Base-by-base conservation (phyloP, 371 early-diverging fungal genomes). In the Circinella minor region DNA sequence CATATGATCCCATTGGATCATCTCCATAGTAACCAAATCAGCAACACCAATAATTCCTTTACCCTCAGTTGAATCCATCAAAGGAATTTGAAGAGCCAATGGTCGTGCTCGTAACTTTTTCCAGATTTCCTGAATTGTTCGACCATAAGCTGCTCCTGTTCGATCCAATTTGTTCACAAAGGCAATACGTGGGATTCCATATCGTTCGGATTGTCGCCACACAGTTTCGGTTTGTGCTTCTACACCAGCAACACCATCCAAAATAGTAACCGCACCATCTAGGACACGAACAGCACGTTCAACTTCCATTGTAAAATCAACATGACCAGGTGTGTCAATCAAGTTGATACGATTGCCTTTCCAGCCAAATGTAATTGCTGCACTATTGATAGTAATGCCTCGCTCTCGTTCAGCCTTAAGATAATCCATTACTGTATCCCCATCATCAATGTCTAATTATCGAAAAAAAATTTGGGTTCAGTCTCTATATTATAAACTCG, bases 321-420 rank as follows among this genome's bases (percentile, higher is more conserved):
- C 94, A 69, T 98, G 99, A 1, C 99, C 99, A 0, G 99, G 98
- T 4, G 98, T 98, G 74, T 98, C 99, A 61, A 98, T 96, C 63
- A 98, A 74, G 74, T 98, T 96, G 75, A 98, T 86, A 13, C 89
- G 90, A 70, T 93, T 88, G 54, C 87, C 88, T 18, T 86, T 77
- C 98, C 98, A 98, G 3, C 90, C 91, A 76, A 96, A 93, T 17
- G 98, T 96, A 46, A 97, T 98, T 13, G 97, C 95, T 0, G 99
- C 98, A 6, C 96, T 93, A 47, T 91, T 91, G 72, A 98, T 98
- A 0, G 99, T 98, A 57, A 98, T 98, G 1, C 98, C 98, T 17
- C 99, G 89, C 68, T 93, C 95, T 27, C 96, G 89, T 77, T 98
- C 99, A 6, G 91, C 89, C 36, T 87, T 88, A 65, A 98, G 82